These are phyloP conservation scores for Phaeodactylum tricornutum DNA, from an alignment of 108 stramenopile species.

Conservation along the genomic window DNA sequence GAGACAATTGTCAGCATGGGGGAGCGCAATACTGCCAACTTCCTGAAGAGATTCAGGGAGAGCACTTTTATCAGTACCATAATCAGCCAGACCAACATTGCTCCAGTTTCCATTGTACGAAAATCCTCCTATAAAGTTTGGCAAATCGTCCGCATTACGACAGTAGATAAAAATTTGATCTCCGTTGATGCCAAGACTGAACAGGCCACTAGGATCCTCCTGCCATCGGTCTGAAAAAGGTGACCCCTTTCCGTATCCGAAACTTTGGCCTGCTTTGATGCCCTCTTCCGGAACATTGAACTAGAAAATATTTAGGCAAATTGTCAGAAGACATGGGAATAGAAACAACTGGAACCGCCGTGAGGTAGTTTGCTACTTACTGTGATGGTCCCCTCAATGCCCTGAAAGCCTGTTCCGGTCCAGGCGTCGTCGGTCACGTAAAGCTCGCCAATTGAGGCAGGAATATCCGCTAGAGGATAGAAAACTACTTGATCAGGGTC, in stretches of 20 bases:
- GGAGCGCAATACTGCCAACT: not conserved
- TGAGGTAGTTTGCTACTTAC: conserved; percentile 6
- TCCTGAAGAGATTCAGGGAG: not conserved
- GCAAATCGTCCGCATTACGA: conserved; percentile 2
- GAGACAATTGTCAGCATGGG: not conserved
- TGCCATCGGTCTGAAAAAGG: not conserved
- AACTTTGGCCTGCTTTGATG: conserved; percentile 2
- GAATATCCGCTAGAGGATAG: conserved; percentile 32
- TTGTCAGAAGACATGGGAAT: not conserved
- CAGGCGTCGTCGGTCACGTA: conserved; percentile 51
- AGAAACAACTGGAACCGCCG: not conserved
- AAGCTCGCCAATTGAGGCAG: conserved; percentile 14
- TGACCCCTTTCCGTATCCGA: conserved; percentile 2
- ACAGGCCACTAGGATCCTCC: not conserved
- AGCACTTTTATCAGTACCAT: not conserved
- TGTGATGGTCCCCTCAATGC: conserved; percentile 25
- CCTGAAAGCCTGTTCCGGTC: conserved; percentile 19
- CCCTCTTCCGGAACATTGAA: not conserved
- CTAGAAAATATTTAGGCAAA: not conserved
- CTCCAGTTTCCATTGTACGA: not conserved
- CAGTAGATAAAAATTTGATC: conserved; percentile 10
- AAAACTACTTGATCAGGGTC: conserved; percentile 27
- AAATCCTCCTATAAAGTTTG: conserved; percentile 2
- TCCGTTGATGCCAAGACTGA: not conserved
- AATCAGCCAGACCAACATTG: not conserved